phyloP scores from a whole-genome alignment of 129 eudicot species.

The Heracleum sosnowskyi region DNA sequence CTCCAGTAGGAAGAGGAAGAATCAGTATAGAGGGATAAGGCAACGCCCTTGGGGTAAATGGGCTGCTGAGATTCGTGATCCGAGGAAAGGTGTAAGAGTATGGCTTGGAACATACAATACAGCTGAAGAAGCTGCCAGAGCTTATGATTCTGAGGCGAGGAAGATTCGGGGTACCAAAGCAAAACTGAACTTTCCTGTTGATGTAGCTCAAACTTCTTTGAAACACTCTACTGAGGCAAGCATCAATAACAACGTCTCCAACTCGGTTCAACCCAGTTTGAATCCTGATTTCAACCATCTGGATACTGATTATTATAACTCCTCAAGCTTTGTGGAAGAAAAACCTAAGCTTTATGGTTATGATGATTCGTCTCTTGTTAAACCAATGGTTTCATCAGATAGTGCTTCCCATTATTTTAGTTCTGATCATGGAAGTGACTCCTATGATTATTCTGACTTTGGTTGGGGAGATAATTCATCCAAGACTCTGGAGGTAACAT shows the following conservation, averaged over 20 bases:
- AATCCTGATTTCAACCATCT: slow-evolving; percentile 20
- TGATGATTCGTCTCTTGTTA: slow-evolving; percentile 13
- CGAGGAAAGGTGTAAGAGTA: slow-evolving; percentile 85
- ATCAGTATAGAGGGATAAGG: slow-evolving; percentile 83
- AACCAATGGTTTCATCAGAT: slow-evolving; percentile 27
- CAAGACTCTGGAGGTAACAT: slow-evolving; percentile 65
- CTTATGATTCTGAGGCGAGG: slow-evolving; percentile 89
- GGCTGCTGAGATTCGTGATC: slow-evolving; percentile 99
- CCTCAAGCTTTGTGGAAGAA: slow-evolving; percentile 38
- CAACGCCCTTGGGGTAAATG: slow-evolving; percentile 99
- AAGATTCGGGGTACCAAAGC: slow-evolving; percentile 90
- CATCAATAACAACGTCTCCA: slow-evolving; percentile 21
- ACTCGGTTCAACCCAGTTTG: slow-evolving; percentile 17
- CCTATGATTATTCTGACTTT: slow-evolving; percentile 63
- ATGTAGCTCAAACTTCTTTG: slow-evolving; percentile 21
- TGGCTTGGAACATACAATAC: slow-evolving; percentile 96
- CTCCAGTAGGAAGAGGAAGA: slow-evolving; percentile 68
- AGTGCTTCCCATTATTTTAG: slow-evolving; percentile 28
- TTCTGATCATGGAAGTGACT: slow-evolving; percentile 76
- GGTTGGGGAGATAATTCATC: slow-evolving; percentile 54
- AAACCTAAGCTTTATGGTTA: slow-evolving; percentile 36
- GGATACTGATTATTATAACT: slow-evolving; percentile 14
- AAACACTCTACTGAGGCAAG: slow-evolving; percentile 28
- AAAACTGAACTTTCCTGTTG: slow-evolving; percentile 79
- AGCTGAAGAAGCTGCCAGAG: slow-evolving; percentile 97